Evolutionary conservation across 2,329 filamentous ascomycete species (phyloP).

Genomic region (Epichloe gansuensis): DNA sequence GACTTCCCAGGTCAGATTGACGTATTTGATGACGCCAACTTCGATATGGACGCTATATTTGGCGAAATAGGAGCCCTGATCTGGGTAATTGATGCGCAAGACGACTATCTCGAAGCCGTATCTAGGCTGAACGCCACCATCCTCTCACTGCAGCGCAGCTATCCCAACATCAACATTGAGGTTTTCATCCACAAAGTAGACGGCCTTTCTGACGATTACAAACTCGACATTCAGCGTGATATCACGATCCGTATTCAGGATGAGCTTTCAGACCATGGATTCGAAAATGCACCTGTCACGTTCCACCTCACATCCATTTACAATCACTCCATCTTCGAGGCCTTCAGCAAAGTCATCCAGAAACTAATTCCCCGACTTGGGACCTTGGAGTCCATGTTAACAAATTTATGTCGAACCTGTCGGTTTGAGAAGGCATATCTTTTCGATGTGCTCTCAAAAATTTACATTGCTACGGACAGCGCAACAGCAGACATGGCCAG

Average conservation of each 20-base stretch:
- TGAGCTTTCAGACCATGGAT: slow-evolving; percentile 82
- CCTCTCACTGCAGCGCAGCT: slow-evolving; percentile 73
- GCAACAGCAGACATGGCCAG: slow-evolving; percentile 87
- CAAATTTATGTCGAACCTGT: slow-evolving; percentile 83
- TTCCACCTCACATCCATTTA: slow-evolving; percentile 98
- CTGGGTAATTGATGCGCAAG: slow-evolving; percentile 97
- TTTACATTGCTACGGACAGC: slow-evolving; percentile 94
- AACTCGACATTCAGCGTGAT: slow-evolving; percentile 89
- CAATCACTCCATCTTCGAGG: slow-evolving; percentile 96
- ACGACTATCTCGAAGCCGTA: slow-evolving; percentile 91
- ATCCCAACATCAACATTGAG: slow-evolving; percentile 90
- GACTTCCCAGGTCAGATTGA: slow-evolving; percentile 94
- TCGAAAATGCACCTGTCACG: slow-evolving; percentile 84
- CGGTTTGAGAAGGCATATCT: slow-evolving; percentile 97
- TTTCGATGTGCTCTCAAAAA: slow-evolving; percentile 95
- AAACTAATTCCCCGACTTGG: slow-evolving; percentile 90
- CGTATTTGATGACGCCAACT: slow-evolving; percentile 71
- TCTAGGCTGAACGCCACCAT: slow-evolving; percentile 79
- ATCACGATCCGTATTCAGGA: slow-evolving; percentile 95
- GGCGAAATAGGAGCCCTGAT: slow-evolving; percentile 88
- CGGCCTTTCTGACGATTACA: slow-evolving; percentile 92
- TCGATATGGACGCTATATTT: slow-evolving; percentile 89
- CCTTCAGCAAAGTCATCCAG: slow-evolving; percentile 96
- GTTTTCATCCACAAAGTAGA: slow-evolving; percentile 99
- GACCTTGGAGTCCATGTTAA: slow-evolving; percentile 85